Evolutionary conservation across 257 asterid species (phyloP).

Genomic region (Nicotiana obtusifolia): DNA sequence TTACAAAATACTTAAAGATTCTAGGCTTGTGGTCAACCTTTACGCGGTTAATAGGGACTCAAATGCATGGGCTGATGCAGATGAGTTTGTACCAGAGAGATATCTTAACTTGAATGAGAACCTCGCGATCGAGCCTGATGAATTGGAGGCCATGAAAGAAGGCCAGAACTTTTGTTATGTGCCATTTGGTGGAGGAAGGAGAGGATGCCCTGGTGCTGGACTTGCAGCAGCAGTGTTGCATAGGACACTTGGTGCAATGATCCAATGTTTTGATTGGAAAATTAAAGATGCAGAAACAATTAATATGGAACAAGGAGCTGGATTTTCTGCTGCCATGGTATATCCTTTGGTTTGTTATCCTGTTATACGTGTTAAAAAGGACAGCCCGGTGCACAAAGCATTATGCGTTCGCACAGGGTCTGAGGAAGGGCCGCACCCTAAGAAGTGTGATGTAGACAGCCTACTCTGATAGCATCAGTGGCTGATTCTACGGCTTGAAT

Average conservation of each 20-base stretch:
- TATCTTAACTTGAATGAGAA: neutral
- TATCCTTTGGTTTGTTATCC: constrained; percentile 26
- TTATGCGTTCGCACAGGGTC: too few relatives aligned
- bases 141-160: constrained; percentile 8
- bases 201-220: constrained; percentile 26
- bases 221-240: constrained; percentile 19
- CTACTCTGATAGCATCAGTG: too few relatives aligned
- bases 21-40: constrained; percentile 16
- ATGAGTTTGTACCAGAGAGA: constrained; percentile 21
- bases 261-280: constrained; percentile 33
- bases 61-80: constrained; percentile 14
- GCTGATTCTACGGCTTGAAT: too few relatives aligned
- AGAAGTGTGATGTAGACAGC: too few relatives aligned
- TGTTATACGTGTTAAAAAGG: neutral
- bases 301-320: constrained; percentile 27
- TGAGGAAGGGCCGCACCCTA: too few relatives aligned
- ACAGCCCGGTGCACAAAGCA: too few relatives aligned
- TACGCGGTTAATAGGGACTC: constrained; percentile 23
- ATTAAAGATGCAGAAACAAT: constrained; percentile 11
- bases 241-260: constrained; percentile 14
- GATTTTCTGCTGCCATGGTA: constrained; percentile 25
- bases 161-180: constrained; percentile 25
- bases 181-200: constrained; percentile 30
- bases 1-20: constrained; percentile 15
- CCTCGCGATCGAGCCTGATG: constrained; percentile 13